Conservation (phyloP, 2,329 filamentous ascomycete species). For the Colletotrichum graminicola region DNA sequence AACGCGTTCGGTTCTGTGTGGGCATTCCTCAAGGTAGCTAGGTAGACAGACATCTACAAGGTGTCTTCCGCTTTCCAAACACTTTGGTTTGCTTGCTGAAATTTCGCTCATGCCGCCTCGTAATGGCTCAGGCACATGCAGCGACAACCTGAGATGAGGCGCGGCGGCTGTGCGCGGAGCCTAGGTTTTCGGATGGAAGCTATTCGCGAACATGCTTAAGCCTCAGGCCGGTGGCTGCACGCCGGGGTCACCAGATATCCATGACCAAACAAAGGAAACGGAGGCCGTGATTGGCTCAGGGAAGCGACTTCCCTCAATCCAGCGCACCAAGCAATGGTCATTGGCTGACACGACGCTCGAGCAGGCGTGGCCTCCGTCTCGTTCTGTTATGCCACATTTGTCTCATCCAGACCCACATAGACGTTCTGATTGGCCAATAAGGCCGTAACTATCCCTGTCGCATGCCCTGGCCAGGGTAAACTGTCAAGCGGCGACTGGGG, state of each 20-base stretch:
- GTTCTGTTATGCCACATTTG: slow-evolving; percentile 38
- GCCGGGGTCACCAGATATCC: background rate
- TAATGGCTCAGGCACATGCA: slow-evolving; percentile 1
- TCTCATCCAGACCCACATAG: slow-evolving; percentile 29
- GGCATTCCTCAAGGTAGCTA: background rate
- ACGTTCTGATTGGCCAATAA: slow-evolving; percentile 3
- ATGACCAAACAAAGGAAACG: background rate
- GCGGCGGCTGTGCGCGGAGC: slow-evolving; percentile 28
- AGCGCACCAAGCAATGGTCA: slow-evolving; percentile 2
- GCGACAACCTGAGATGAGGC: slow-evolving; percentile 7
- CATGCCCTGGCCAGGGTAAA: slow-evolving; percentile 33
- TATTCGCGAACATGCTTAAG: slow-evolving; percentile 29
- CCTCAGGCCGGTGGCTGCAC: slow-evolving; percentile 13
- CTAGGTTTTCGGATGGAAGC: slow-evolving; percentile 16
- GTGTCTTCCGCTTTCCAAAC: background rate
- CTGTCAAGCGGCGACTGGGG: slow-evolving; percentile 33
- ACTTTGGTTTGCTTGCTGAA: background rate
- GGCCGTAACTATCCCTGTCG: slow-evolving; percentile 27
- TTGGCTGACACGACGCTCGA: slow-evolving; percentile 32
- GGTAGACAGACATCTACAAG: background rate
- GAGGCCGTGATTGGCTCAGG: slow-evolving; percentile 31
- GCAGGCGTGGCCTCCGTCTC: slow-evolving; percentile 20
- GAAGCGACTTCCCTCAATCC: slow-evolving; percentile 3
- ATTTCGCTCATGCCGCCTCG: background rate
- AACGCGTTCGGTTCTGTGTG: background rate